Evolutionary conservation across 2,329 filamentous ascomycete genomes (phyloP).

Genomic region (Colletotrichum coccodes): DNA sequence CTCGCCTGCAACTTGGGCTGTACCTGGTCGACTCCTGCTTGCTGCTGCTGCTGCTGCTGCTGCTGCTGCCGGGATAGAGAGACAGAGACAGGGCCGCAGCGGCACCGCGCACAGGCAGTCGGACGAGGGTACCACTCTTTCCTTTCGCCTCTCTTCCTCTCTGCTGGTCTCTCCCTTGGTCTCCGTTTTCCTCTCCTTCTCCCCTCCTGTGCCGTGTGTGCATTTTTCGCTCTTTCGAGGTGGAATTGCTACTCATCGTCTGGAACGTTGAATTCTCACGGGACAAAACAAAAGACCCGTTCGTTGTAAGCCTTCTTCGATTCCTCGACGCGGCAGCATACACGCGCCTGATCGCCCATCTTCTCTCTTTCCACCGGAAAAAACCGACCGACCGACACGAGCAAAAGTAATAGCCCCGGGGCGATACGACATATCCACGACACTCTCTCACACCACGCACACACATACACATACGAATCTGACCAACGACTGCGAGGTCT

Average conservation of each 20-base stretch:
- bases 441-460: slow-evolving; percentile 11
- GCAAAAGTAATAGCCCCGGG: slow-evolving; percentile 29
- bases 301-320: slow-evolving; percentile 31
- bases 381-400: slow-evolving; percentile 24
- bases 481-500: slow-evolving; percentile 14
- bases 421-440: slow-evolving; percentile 29
- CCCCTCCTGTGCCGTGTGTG: slow-evolving; percentile 27
- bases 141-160: slow-evolving; percentile 26
- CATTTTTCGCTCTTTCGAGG: slow-evolving; percentile 34
- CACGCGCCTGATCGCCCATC: slow-evolving; percentile 5
- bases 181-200: slow-evolving; percentile 22
- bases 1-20: slow-evolving; percentile 29
- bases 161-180: slow-evolving; percentile 13
- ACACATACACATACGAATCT: slow-evolving; percentile 6
- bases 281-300: slow-evolving; percentile 19
- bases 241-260: slow-evolving; percentile 36
- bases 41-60: background rate
- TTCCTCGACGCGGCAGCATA: slow-evolving; percentile 28
- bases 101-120: background rate
- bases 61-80: slow-evolving; percentile 3
- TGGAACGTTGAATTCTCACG: slow-evolving; percentile 35
- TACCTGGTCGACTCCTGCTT: slow-evolving; percentile 28
- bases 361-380: background rate
- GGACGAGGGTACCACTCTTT: slow-evolving; percentile 29
- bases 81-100: background rate